Evolutionary conservation across 2,329 filamentous ascomycete species (phyloP), one percentile per base, ranked within the genome.

Genomic region (Talaromyces sp.): DNA sequence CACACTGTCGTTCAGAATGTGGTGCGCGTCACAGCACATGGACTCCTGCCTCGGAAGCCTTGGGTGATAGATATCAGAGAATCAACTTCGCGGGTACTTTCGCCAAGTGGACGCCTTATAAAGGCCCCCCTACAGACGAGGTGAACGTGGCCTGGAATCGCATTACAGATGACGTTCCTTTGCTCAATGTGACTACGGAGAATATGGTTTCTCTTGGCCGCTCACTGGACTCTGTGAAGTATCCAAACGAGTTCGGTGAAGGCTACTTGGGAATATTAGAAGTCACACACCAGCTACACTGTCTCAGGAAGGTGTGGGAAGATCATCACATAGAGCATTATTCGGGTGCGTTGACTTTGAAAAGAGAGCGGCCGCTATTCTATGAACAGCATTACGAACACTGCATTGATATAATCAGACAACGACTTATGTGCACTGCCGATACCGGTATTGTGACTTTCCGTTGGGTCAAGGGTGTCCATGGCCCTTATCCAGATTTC

Each of bases 321-420:
- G 54, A 56, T n/a, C 54, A 56, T 28, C 45, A 56, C 41, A 19
- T 43, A 11, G 22, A 31, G 10, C 48, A 43, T 11, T 56, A 46
- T 41, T 43, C 54, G 10, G 46, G 36, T 17, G 22, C 54, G 7
- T 36, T 41, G 19, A 41, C 33, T 13, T 41, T 41, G 28, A 56
- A 56, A 43, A 48, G 39, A 28, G 54, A 56, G 5, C 40, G 45
- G n/a, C 54, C 54, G 1, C 28, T 36, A 41, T 19, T 56, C 10
- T 56, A 56, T 10, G 54, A 56, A 33, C 40, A 35, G 11, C 54
- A 56, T 56, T 56, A 56, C 17, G 54, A 56, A 33, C 54, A 56
- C 33, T 56, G 54, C 17, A 41, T 56, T 22, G 54, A 56, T 35
- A 46, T 43, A 28, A 56, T 56, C 7, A 31, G 54, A 22, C 54